Evolutionary conservation across 306 rosid species (phyloP).

Genomic region (Pyrus pyrifolia): DNA sequence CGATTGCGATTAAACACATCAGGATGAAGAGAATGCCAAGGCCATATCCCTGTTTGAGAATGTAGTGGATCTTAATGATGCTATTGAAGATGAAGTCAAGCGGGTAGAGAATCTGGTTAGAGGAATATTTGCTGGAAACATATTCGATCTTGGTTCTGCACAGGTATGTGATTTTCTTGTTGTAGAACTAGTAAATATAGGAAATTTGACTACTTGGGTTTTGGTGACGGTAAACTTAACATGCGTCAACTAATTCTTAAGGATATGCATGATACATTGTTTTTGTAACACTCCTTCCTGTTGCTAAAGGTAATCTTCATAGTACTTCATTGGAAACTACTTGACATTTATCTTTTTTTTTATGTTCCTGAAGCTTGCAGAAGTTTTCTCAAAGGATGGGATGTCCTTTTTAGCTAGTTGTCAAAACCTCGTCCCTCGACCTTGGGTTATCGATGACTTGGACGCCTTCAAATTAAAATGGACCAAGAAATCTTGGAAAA

Average conservation of each 20-base stretch:
- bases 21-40: constrained; percentile 98
- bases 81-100: constrained; percentile 80
- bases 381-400: constrained; percentile 83
- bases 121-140: constrained; percentile 93
- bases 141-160: constrained; percentile 96
- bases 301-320: not conserved
- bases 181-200: not conserved
- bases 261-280: not conserved
- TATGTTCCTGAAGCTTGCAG: constrained; percentile 78
- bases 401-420: constrained; percentile 90
- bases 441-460: constrained; percentile 95
- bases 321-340: not conserved
- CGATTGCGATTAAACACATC: constrained; percentile 11
- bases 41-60: constrained; percentile 69
- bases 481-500: constrained; percentile 85
- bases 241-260: not conserved
- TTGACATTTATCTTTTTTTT: constrained; percentile 18
- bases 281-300: not conserved
- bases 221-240: not conserved
- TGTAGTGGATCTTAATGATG: constrained; percentile 67
- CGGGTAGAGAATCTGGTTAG: constrained; percentile 74
- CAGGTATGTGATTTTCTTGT: constrained; percentile 34
- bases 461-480: constrained; percentile 70
- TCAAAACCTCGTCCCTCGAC: constrained; percentile 89
- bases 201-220: not conserved